Evolutionary conservation across 176 grass and related monocot genomes (phyloP).

Genomic region (Ananas comosus): DNA sequence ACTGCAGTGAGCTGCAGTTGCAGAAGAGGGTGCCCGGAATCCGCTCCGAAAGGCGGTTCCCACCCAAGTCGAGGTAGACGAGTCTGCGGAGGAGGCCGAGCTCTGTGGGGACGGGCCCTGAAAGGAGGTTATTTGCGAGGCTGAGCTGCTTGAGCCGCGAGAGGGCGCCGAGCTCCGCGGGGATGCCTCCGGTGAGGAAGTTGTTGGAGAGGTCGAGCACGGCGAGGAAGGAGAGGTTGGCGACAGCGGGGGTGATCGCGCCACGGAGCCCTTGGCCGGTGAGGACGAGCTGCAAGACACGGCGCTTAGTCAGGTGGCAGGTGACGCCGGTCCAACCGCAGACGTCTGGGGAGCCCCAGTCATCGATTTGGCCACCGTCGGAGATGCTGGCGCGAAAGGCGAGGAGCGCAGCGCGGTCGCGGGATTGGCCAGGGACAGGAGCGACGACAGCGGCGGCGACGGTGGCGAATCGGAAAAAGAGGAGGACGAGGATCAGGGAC

Average conservation of each 20-base stretch:
- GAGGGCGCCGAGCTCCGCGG: slow-evolving; percentile 42
- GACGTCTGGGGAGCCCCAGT: slow-evolving; percentile 32
- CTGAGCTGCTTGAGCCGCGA: slow-evolving; percentile 44
- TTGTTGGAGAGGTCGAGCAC: slow-evolving; percentile 77
- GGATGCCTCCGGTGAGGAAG: slow-evolving; percentile 38
- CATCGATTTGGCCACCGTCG: slow-evolving; percentile 24
- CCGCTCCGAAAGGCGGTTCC: slow-evolving; percentile 43
- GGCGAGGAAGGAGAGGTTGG: slow-evolving; percentile 51
- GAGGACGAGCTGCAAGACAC: slow-evolving; percentile 42
- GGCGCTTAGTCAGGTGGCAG: slow-evolving; percentile 28
- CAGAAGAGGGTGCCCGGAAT: slow-evolving; percentile 63
- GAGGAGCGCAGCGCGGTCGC: slow-evolving; percentile 38
- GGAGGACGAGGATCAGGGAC: slow-evolving; percentile 8
- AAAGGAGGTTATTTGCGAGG: slow-evolving; percentile 37
- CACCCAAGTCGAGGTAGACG: slow-evolving; percentile 55
- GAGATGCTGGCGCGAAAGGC: slow-evolving; percentile 40
- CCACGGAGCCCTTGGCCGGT: slow-evolving; percentile 36
- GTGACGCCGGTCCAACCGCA: slow-evolving; percentile 78
- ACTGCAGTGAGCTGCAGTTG: slow-evolving; percentile 66
- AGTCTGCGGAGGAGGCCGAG: slow-evolving; percentile 33
- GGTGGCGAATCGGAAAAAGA: background rate
- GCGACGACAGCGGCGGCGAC: background rate
- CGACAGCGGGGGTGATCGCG: slow-evolving; percentile 36
- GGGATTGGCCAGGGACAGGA: background rate
- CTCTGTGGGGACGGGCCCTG: slow-evolving; percentile 44